phyloP scores from a whole-genome alignment of 495 filamentous ascomycete genomes.

The Durotheca rogersii region DNA sequence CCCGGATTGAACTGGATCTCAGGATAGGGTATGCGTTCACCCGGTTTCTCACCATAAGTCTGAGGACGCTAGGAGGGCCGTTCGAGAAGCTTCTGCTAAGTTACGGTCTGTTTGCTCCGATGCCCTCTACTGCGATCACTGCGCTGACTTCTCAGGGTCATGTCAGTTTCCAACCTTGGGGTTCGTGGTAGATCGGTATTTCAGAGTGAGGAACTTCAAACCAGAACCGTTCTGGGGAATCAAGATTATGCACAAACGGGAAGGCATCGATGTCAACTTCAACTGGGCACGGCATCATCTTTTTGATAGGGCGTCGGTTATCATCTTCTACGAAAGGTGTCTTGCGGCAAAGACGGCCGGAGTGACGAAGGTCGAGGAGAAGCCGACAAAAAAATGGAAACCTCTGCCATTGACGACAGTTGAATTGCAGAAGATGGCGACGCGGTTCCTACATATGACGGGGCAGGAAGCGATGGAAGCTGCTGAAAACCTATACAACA shows the following conservation, averaged over 20 bases:
- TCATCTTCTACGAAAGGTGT: constrained; percentile 83
- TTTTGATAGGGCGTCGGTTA: constrained; percentile 82
- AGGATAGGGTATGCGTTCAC: constrained; percentile 91
- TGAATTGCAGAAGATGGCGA: constrained; percentile 98
- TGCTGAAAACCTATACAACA: constrained; percentile 88
- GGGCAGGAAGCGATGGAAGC: constrained; percentile 85
- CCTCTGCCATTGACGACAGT: constrained; percentile 93
- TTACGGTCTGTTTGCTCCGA: constrained; percentile 66
- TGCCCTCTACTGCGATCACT: constrained; percentile 21
- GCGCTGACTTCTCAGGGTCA: constrained; percentile 59
- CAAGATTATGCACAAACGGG: constrained; percentile 74
- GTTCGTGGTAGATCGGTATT: constrained; percentile 95
- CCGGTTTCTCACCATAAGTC: constrained; percentile 74
- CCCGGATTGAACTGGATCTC: constrained; percentile 88
- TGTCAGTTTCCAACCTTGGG: constrained; percentile 97
- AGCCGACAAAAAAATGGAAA: constrained; percentile 91
- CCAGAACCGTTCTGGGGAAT: constrained; percentile 92
- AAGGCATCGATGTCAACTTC: constrained; percentile 80
- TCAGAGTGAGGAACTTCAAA: constrained; percentile 87
- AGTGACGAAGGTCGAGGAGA: constrained; percentile 80
- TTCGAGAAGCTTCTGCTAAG: constrained; percentile 69
- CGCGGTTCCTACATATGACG: constrained; percentile 77
- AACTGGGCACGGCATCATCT: constrained; percentile 79
- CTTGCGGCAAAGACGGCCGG: constrained; percentile 72
- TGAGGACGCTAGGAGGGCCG: constrained; percentile 64